Base-by-base conservation (phyloP, 73 alveolate species). In the Symbiodinium pilosum region DNA sequence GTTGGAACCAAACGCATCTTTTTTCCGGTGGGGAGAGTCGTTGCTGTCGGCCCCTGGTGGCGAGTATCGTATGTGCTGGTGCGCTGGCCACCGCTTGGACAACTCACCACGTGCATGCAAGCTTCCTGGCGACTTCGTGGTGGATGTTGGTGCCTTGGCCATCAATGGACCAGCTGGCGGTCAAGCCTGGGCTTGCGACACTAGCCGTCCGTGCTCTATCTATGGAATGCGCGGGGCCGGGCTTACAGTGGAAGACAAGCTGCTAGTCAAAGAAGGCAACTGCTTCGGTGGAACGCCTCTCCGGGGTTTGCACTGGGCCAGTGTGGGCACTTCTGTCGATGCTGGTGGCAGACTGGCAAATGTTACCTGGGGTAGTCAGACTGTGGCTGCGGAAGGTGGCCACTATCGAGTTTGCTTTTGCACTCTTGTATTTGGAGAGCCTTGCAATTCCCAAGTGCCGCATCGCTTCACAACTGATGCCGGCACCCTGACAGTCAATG, bases 291-390 rank as follows among this genome's bases (percentile, higher is more conserved):
- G 81, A 64, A 64, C 81, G 39, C 81, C 81, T 5, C 81, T 64
- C 6, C 81, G 81, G 30, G 81, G 81, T 64, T 64, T 64, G 81
- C 81, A 64, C 30, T 64, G 81, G 81, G 81, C 81, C 81, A 64
- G 81, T 9, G 81, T 64, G 24, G 81, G 81, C 81, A 64, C 81
- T 64, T 20, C 9, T 38, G 81, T 64, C 38, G 34, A n/a, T 64
- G 81, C 81, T 3, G 38, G 38, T 4, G 81, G 81, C 24, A 28
- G 20, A 26, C 32, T 28, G 38, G 81, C 81, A 18, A 64, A 64
- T 28, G 81, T 64, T 28, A 64, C 81, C 12, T 64, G 81, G 81
- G 81, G 81, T 18, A 64, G 30, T 28, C 81, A 64, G 30, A 64
- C 81, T 18, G 81, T 64, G 16, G 81, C 81, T 64, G 81, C 81